Conservation (phyloP, 495 filamentous ascomycete species). For the Sordaria brevicollis region DNA sequence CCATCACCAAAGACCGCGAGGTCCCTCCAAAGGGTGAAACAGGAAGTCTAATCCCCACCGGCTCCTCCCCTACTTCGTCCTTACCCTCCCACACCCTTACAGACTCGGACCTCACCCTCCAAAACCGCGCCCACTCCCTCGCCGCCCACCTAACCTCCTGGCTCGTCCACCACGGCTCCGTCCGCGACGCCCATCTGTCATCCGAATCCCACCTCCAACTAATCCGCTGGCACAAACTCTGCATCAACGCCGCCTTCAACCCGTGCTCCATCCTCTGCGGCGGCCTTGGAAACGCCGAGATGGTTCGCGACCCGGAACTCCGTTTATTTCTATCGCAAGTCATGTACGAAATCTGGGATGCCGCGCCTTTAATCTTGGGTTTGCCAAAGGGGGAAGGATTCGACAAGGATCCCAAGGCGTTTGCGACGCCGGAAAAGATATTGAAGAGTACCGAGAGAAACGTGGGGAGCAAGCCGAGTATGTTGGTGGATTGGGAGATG, state of each 20-base stretch:
- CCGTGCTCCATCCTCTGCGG: conserved; percentile 48
- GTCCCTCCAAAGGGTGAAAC: conserved; percentile 4
- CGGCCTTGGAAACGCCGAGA: conserved; percentile 43
- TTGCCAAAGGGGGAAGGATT: background rate
- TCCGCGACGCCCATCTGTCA: conserved; percentile 41
- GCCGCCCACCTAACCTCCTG: conserved; percentile 23
- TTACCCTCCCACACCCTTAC: conserved; percentile 11
- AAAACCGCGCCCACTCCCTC: conserved; percentile 10
- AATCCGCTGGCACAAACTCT: conserved; percentile 55
- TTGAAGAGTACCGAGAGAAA: conserved; percentile 45
- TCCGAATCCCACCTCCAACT: conserved; percentile 43
- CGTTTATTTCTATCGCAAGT: conserved; percentile 36
- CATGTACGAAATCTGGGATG: conserved; percentile 49
- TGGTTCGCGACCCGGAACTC: conserved; percentile 42
- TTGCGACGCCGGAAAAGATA: conserved; percentile 44
- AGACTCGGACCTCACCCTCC: conserved; percentile 18
- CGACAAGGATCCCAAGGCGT: conserved; percentile 4
- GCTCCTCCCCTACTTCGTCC: background rate
- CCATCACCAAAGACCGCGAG: background rate
- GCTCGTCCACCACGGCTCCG: conserved; percentile 33
- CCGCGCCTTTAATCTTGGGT: conserved; percentile 42
- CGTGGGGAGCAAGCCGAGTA: conserved; percentile 46
- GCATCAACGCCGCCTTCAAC: conserved; percentile 56
- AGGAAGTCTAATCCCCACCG: conserved; percentile 1
- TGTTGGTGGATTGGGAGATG: conserved; percentile 49